These are phyloP conservation scores for Rhipidocladum racemiflorum DNA, from an alignment of 176 grass and related monocot genomes.

Conservation along the genomic window DNA sequence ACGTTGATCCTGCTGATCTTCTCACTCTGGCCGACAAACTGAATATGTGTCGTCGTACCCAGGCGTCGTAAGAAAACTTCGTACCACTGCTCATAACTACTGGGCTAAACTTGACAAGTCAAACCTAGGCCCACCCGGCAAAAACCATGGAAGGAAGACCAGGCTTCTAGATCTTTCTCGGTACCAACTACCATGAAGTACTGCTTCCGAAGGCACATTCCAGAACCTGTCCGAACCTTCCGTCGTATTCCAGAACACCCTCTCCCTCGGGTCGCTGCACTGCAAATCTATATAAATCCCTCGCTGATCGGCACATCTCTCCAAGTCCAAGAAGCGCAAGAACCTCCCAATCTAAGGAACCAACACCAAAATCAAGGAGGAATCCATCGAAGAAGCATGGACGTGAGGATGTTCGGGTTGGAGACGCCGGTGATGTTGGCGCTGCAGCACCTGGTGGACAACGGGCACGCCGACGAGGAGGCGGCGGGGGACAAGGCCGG, in stretches of 20 bases:
- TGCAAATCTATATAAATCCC: constrained; percentile 1
- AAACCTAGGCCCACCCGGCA: not conserved
- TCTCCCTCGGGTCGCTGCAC: not conserved
- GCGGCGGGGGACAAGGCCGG: constrained; percentile 21
- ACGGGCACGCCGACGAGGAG: not conserved
- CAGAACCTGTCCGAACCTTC: constrained; percentile 32
- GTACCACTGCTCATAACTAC: no score
- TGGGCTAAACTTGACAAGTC: no score
- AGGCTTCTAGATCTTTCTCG: not conserved
- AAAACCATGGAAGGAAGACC: not conserved
- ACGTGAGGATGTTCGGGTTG: constrained; percentile 28
- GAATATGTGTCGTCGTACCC: no score
- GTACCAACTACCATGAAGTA: no score
- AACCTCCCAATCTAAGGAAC: not conserved
- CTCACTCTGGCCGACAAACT: no score
- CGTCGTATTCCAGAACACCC: not conserved
- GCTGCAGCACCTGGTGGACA: constrained; percentile 34
- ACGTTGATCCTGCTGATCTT: no score
- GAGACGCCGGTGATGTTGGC: constrained; percentile 30
- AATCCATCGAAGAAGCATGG: constrained; percentile 16
- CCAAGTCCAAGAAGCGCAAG: not conserved
- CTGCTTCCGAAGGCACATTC: not conserved
- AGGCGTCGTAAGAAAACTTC: no score
- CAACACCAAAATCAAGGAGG: not conserved
- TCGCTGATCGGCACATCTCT: not conserved